Conservation (phyloP, 2,329 filamentous ascomycete species). For the Colletotrichum agaves region DNA sequence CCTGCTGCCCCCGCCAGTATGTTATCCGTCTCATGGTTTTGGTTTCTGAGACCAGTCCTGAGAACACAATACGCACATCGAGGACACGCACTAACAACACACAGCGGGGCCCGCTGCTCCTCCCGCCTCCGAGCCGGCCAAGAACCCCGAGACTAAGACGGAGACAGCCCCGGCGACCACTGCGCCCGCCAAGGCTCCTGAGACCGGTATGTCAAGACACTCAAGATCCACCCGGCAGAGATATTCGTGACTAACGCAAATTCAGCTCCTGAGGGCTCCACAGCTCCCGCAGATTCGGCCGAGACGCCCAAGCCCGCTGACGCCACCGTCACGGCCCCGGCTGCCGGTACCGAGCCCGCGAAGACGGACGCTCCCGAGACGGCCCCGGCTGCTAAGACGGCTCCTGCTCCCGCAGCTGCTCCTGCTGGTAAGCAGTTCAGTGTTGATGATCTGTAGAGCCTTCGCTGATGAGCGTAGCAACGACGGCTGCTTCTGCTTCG, state of each 20-base stretch:
- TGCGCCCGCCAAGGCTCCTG: conserved; percentile 37
- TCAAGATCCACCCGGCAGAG: neutral
- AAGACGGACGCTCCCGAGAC: conserved; percentile 40
- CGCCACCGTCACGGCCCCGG: conserved; percentile 41
- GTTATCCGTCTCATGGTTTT: neutral
- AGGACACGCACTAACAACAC: neutral
- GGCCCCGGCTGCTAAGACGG: conserved; percentile 37
- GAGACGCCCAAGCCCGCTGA: conserved; percentile 27
- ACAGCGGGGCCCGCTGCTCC: conserved; percentile 36
- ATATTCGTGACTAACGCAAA: conserved; percentile 18
- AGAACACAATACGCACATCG: neutral
- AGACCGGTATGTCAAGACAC: conserved; percentile 22
- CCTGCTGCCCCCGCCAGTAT: conserved; percentile 34
- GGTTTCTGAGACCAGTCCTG: neutral
- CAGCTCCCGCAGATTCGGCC: conserved; percentile 41
- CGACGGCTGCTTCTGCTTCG: conserved; percentile 40
- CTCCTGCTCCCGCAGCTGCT: conserved; percentile 29
- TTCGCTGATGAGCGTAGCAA: conserved; percentile 21
- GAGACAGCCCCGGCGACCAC: conserved; percentile 30
- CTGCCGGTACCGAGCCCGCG: conserved; percentile 38
- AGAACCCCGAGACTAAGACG: conserved; percentile 32
- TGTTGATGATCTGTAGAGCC: neutral
- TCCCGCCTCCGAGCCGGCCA: conserved; percentile 34
- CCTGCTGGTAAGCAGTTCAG: neutral
- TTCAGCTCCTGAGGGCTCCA: conserved; percentile 43